Evolutionary conservation across 768 basidiomycete genomes (phyloP).

Genomic region (Heimioporus sp.): DNA sequence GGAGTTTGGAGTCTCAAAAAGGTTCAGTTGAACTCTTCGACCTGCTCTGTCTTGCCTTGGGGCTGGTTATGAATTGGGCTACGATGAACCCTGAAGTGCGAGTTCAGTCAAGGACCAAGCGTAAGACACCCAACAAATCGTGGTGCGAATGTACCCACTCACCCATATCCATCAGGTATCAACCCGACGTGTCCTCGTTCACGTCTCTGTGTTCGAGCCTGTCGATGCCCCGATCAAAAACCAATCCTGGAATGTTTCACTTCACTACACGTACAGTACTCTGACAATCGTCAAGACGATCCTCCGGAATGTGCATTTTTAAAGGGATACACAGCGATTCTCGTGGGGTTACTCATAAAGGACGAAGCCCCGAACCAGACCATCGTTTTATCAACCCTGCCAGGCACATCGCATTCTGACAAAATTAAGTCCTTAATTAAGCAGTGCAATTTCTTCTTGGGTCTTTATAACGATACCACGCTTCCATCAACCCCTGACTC

Average conservation of each 20-base stretch:
- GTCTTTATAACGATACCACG: conserved; percentile 38
- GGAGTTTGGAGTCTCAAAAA: background rate
- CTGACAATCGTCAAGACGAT: conserved; percentile 12
- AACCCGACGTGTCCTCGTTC: conserved; percentile 49
- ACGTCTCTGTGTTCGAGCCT: conserved; percentile 48
- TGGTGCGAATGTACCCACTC: background rate
- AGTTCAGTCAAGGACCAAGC: conserved; percentile 41
- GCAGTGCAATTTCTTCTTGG: conserved; percentile 40
- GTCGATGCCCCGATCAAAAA: conserved; percentile 47
- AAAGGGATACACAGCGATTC: conserved; percentile 70
- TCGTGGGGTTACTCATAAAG: conserved; percentile 55
- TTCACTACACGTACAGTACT: conserved; percentile 45
- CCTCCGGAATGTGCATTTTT: conserved; percentile 50
- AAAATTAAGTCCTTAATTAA: conserved; percentile 34
- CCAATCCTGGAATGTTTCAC: conserved; percentile 52
- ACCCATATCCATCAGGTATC: conserved; percentile 39
- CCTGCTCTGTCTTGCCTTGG: conserved; percentile 70
- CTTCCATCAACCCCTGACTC: conserved; percentile 23
- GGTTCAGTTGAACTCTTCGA: conserved; percentile 52
- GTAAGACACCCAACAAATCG: conserved; percentile 36
- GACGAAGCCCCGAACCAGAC: conserved; percentile 31
- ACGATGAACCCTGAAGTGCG: conserved; percentile 55
- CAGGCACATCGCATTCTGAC: conserved; percentile 29
- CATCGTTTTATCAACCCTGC: conserved; percentile 33
- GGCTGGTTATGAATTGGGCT: conserved; percentile 73